phyloP scores from a whole-genome alignment of 805 yeast genomes.

The Yarrowia deformans region DNA sequence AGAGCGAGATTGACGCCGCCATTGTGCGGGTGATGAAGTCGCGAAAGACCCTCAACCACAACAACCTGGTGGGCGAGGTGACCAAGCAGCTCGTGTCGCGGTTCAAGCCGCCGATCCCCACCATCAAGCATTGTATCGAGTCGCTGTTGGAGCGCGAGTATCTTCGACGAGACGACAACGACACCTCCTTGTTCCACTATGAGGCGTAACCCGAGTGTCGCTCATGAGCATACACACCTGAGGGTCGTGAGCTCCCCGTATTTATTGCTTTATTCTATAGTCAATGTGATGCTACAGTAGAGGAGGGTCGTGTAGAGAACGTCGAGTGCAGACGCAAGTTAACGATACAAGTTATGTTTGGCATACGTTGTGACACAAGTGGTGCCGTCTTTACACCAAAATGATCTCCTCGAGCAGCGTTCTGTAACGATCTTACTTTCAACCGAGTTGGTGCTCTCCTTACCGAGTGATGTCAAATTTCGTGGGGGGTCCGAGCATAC shows the following conservation, averaged over 20 bases:
- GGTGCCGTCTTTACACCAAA: too few relatives aligned
- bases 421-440: too few relatives aligned
- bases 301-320: too few relatives aligned
- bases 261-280: slow-evolving; percentile 10
- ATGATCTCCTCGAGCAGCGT: too few relatives aligned
- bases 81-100: slow-evolving; percentile 64
- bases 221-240: too few relatives aligned
- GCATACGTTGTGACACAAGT: too few relatives aligned
- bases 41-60: slow-evolving; percentile 65
- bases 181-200: slow-evolving; percentile 67
- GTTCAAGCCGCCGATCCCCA: slow-evolving; percentile 71
- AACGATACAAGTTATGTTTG: too few relatives aligned
- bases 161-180: slow-evolving; percentile 70
- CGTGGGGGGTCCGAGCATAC: too few relatives aligned
- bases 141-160: slow-evolving; percentile 83
- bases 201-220: slow-evolving; percentile 55
- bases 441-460: too few relatives aligned
- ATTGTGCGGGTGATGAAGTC: slow-evolving; percentile 87
- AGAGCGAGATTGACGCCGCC: slow-evolving; percentile 79
- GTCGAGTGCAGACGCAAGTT: too few relatives aligned
- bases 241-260: neutral
- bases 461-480: too few relatives aligned
- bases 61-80: slow-evolving; percentile 70
- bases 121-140: slow-evolving; percentile 76
- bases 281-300: neutral